Conservation (phyloP, 352 stramenopile genomes). For the Globisporangium alternatum region DNA sequence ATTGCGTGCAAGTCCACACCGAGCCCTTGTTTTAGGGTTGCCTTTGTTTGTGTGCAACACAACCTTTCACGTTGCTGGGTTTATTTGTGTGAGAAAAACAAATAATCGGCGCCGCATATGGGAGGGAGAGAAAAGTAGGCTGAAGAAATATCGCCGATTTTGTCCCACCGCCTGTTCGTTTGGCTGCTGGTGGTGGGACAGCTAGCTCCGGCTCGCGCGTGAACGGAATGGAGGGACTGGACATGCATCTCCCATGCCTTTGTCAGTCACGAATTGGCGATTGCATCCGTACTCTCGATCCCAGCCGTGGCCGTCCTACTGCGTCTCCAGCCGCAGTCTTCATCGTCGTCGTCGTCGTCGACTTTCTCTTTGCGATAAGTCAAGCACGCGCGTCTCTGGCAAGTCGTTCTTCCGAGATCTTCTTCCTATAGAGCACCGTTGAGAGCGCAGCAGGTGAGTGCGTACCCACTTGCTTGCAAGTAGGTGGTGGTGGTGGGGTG, state of each 20-base stretch:
- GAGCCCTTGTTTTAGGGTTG: conserved; percentile 2
- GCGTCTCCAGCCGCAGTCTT: neutral
- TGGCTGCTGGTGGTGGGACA: neutral
- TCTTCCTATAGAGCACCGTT: neutral
- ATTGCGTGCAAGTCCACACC: neutral
- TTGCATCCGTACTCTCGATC: neutral
- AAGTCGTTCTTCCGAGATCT: neutral
- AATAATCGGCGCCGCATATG: conserved; percentile 1
- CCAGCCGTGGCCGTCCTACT: conserved; percentile 7
- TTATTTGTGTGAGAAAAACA: conserved; percentile 8
- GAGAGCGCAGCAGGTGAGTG: conserved; percentile 5
- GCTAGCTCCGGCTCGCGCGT: neutral
- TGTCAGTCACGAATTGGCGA: conserved; percentile 10
- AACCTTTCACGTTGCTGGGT: neutral
- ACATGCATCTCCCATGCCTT: neutral
- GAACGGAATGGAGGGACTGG: neutral
- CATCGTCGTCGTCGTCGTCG: neutral
- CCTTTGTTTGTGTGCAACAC: neutral
- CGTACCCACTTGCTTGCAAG: conserved; percentile 3
- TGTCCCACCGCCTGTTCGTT: conserved; percentile 1
- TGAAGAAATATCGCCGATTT: neutral
- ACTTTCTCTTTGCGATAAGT: neutral
- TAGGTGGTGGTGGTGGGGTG: neutral
- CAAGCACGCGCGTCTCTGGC: conserved; percentile 6
- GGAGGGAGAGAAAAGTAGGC: conserved; percentile 9